Evolutionary conservation across 2,329 filamentous ascomycete species (phyloP), one percentile per base, ranked within the genome.

Genomic region (Paradendryphiella salina): DNA sequence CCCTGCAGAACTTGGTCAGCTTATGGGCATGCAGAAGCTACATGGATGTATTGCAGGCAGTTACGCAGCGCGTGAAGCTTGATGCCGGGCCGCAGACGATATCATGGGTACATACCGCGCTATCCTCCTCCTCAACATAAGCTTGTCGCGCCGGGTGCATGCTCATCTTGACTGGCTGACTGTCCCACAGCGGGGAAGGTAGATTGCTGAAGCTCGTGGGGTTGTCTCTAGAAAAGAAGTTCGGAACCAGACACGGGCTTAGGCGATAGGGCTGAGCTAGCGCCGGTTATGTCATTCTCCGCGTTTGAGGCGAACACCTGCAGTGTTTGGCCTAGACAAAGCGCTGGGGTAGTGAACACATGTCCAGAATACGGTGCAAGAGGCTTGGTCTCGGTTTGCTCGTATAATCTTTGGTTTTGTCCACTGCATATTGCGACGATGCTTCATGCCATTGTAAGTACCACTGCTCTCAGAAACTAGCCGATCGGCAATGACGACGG

Each of bases 101-200:
- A 9, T n/a, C 8, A 20, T 8, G 14, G n/a, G 17, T 44, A 67
- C 82, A 79, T 81, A 88, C 86, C 79, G 87, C 82, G 45, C 80
- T 75, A 69, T 84, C 80, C 35, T 79, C 85, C 70, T 96, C 93
- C 80, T 97, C 93, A 59, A 97, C 91, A 75, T 95, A 96, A 34
- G 93, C 93, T 75, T 93, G 88, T 60, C 94, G 85, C 72, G 93
- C 85, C 51, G 93, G 93, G 79, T 96, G 93, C 78, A 96, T 82
- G 72, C 76, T 82, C 70, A 74, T 74, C 15, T 57, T 69, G 65
- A 33, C 44, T 43, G 45, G 43, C 40, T 36, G 41, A 44, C 43
- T 37, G 44, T 46, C 52, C 54, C 56, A 35, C 50, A 29, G 52
- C 45, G 59, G 50, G 53, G 50, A 49, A 48, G 49, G 39, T 33